phyloP scores from a whole-genome alignment of 2,329 filamentous ascomycete genomes.

The Pseudohalonectria lignicola region DNA sequence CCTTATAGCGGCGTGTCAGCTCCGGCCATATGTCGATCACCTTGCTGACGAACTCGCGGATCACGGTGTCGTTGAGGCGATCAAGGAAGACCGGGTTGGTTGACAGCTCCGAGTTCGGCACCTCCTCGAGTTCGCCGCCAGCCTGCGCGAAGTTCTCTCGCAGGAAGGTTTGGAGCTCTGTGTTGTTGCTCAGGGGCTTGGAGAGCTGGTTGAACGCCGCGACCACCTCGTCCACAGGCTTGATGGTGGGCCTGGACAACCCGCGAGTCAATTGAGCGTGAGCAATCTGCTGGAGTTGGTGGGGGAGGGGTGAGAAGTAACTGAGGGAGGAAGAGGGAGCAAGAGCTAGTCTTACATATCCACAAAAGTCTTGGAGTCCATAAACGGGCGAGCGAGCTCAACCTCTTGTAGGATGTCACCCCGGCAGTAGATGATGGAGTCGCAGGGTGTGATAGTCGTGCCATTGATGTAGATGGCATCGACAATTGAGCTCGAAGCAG shows the following conservation, averaged over 20 bases:
- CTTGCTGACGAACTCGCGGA: constrained; percentile 49
- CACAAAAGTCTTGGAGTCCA: constrained; percentile 61
- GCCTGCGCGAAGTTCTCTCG: constrained; percentile 51
- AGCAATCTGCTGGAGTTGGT: background rate
- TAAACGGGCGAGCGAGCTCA: constrained; percentile 51
- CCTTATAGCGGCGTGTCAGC: constrained; percentile 48
- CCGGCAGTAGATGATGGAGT: constrained; percentile 57
- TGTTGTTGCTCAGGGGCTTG: constrained; percentile 52
- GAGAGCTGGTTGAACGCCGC: constrained; percentile 47
- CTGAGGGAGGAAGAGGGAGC: background rate
- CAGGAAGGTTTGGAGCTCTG: constrained; percentile 51
- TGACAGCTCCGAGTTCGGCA: constrained; percentile 36
- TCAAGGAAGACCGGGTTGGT: constrained; percentile 48
- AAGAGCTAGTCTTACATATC: constrained; percentile 43
- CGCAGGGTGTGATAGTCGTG: constrained; percentile 50
- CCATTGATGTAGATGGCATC: constrained; percentile 47
- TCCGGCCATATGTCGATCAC: constrained; percentile 63
- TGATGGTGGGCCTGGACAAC: constrained; percentile 41
- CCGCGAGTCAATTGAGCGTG: background rate
- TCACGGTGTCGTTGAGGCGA: constrained; percentile 43
- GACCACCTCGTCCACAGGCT: constrained; percentile 47
- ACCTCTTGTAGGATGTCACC: constrained; percentile 52
- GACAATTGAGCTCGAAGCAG: constrained; percentile 16
- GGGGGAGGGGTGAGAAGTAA: background rate
- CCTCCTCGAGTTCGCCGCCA: constrained; percentile 48